phyloP scores from a whole-genome alignment of 768 basidiomycete genomes.

The Cyclocybe cylindracea region DNA sequence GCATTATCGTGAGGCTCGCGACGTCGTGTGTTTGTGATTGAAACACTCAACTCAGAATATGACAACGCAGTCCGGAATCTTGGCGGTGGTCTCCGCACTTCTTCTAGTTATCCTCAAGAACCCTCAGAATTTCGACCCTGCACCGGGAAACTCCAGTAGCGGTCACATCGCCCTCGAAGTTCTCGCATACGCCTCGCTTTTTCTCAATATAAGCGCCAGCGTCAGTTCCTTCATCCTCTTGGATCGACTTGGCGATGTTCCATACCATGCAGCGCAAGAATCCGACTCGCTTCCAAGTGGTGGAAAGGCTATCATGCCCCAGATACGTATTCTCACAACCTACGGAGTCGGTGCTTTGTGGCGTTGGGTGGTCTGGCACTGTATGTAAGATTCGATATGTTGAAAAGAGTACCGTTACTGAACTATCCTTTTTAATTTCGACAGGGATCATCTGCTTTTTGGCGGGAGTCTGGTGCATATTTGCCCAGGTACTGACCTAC shows the following conservation, averaged over 20 bases:
- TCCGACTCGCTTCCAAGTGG: slow-evolving; percentile 5
- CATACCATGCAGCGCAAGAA: slow-evolving; percentile 17
- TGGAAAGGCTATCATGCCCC: slow-evolving; percentile 8
- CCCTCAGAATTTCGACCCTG: not conserved
- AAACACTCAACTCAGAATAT: no score
- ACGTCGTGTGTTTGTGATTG: not conserved
- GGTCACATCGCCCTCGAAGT: slow-evolving; percentile 9
- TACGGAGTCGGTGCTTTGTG: slow-evolving; percentile 21
- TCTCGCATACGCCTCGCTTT: slow-evolving; percentile 18
- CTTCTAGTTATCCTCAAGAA: slow-evolving; percentile 16
- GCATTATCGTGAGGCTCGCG: slow-evolving; percentile 14
- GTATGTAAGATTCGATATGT: slow-evolving; percentile 6
- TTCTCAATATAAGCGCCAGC: slow-evolving; percentile 22
- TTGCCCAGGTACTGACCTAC: slow-evolving; percentile 20
- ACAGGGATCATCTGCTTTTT: slow-evolving; percentile 22
- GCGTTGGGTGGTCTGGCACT: slow-evolving; percentile 22
- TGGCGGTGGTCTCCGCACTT: slow-evolving; percentile 17
- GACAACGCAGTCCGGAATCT: slow-evolving; percentile 15
- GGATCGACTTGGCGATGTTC: slow-evolving; percentile 21
- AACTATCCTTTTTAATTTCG: not conserved
- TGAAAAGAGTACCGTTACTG: not conserved
- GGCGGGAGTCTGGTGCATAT: slow-evolving; percentile 17
- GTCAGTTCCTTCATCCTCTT: slow-evolving; percentile 23
- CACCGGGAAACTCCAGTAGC: not conserved
- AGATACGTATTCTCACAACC: slow-evolving; percentile 15